These are phyloP conservation scores for Rhodotorula sp. DNA, from an alignment of 1,284 basidiomycete genomes.

Conservation along the genomic window DNA sequence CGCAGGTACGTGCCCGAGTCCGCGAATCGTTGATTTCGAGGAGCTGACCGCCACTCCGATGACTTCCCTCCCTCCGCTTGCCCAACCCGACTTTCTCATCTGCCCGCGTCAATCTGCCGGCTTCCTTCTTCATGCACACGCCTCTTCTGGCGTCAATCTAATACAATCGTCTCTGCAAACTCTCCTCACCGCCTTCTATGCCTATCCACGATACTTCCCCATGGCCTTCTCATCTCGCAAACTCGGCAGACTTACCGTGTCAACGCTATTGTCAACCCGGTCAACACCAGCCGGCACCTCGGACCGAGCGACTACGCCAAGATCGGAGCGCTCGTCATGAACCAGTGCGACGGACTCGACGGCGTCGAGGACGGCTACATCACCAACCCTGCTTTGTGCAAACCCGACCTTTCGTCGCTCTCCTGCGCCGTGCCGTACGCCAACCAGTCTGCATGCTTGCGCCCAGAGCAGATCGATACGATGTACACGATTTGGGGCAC, in stretches of 20 bases:
- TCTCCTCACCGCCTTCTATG: too few relatives aligned
- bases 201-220: too few relatives aligned
- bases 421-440: slow-evolving; percentile 21
- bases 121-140: too few relatives aligned
- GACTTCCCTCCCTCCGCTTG: neutral
- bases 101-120: too few relatives aligned
- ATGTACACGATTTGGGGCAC: slow-evolving; percentile 36
- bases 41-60: neutral
- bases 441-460: slow-evolving; percentile 28
- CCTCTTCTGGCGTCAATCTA: too few relatives aligned
- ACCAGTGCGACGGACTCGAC: slow-evolving; percentile 45
- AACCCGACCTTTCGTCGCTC: slow-evolving; percentile 35
- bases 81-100: too few relatives aligned
- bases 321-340: slow-evolving; percentile 39
- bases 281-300: slow-evolving; percentile 29
- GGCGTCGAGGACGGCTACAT: slow-evolving; percentile 45
- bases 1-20: too few relatives aligned
- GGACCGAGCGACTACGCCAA: slow-evolving; percentile 22
- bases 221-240: slow-evolving; percentile 25
- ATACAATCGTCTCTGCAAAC: too few relatives aligned
- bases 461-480: slow-evolving; percentile 30
- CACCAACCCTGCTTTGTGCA: slow-evolving; percentile 34
- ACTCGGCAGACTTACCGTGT: slow-evolving; percentile 27
- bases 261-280: slow-evolving; percentile 37
- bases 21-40: too few relatives aligned